Evolutionary conservation across 352 stramenopile genomes (phyloP).

Genomic region (Phytophthora megakarya): DNA sequence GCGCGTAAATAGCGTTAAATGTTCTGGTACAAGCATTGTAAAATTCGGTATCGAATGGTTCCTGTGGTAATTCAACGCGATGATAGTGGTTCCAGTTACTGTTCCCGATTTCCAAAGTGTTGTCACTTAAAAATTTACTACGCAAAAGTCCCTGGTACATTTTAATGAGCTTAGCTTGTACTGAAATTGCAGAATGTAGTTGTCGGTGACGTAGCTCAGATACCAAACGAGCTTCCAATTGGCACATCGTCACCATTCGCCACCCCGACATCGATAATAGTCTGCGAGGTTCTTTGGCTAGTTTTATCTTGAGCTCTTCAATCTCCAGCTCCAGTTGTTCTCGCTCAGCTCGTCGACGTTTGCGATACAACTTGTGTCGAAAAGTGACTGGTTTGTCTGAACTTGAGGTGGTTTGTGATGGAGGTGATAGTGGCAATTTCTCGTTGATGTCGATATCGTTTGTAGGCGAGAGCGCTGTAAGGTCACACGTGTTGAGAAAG

Average conservation of each 20-base stretch:
- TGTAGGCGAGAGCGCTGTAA: no score
- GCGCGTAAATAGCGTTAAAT: conserved; percentile 10
- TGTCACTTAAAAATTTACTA: no score
- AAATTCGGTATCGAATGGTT: conserved; percentile 16
- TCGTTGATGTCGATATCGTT: no score
- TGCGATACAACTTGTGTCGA: no score
- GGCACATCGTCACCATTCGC: conserved; percentile 14
- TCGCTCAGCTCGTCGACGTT: conserved; percentile 10
- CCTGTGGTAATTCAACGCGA: conserved; percentile 13
- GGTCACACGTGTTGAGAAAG: no score
- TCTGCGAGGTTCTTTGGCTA: conserved; percentile 13
- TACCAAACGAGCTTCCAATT: conserved; percentile 8
- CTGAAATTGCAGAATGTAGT: conserved; percentile 4
- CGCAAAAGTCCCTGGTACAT: conserved; percentile 5
- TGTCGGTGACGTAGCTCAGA: conserved; percentile 16
- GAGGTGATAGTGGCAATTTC: no score
- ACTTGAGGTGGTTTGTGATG: conserved; percentile 10
- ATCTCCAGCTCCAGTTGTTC: conserved; percentile 11
- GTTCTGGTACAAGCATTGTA: not conserved
- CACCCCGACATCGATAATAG: not conserved
- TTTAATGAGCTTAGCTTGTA: not conserved
- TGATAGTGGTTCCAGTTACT: not conserved
- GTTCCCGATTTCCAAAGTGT: not conserved
- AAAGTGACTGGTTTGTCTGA: not conserved
- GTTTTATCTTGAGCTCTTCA: no score